Evolutionary conservation across 2,329 filamentous ascomycete genomes (phyloP), one percentile per base, ranked within the genome.

Genomic region (Aspergillus sp.): DNA sequence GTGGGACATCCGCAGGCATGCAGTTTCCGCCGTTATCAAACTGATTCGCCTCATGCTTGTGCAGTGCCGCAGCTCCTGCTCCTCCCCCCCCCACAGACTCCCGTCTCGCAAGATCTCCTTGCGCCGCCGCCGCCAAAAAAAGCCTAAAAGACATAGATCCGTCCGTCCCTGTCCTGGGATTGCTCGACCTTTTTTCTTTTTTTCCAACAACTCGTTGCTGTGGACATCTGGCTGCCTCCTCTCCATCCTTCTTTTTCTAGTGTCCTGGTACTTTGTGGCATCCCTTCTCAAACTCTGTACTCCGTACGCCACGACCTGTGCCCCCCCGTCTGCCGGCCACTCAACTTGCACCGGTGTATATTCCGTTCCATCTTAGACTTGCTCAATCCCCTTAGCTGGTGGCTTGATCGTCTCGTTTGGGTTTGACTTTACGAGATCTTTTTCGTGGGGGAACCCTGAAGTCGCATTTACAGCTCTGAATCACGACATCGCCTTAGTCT

Each of bases 401-500:
- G 40, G 27, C 21, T 50, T 46, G 21, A 46, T 49, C 48, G 41
- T 47, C 27, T 51, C 40, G 11, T 27, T 51, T 17, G 31, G 37
- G 45, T 55, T 58, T 49, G 49, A 44, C 46, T 40, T 49, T 55
- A 43, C 39, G 46, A 48, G 43, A 49, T 52, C n/a, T 24, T 24
- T 56, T 33, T 56, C 39, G 58, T 53, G 62, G 55, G 57, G 57
- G 54, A 31, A 63, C 44, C 53, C 35, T 52, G 52, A 58, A 56
- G 63, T 67, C 63, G 64, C 62, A 58, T 62, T 66, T 43, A 52
- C 33, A 60, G 61, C 58, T 62, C 43, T 43, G 31, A 55, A 70
- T 70, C 66, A 69, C 68, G 68, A 69, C 68, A 70, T 70, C 67
- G 66, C 50, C 44, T 63, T 62, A 58, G 61, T 56, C 57, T 31